A percentile compares a stretch with the other conserved stretches of the same genome.
phyloP scores from a whole-genome alignment of 2,329 filamentous ascomycete species.

The Hypoxylon sp. region DNA sequence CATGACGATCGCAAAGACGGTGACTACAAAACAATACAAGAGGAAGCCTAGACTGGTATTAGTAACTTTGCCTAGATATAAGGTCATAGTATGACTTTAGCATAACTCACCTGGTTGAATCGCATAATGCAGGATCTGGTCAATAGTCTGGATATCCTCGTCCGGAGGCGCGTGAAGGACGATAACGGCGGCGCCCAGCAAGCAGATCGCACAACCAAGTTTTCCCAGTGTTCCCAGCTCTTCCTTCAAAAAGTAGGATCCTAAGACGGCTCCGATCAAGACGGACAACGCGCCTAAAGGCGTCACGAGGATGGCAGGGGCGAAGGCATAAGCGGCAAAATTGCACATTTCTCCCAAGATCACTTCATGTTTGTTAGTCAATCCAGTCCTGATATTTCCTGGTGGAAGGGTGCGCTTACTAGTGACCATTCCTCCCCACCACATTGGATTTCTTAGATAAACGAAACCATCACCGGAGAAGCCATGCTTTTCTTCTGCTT shows the following conservation, averaged over 20 bases:
- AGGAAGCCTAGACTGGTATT: constrained; percentile 76
- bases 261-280: constrained; percentile 92
- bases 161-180: constrained; percentile 97
- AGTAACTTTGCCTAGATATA: constrained; percentile 27
- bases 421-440: constrained; percentile 95
- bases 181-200: constrained; percentile 96
- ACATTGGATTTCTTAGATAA: constrained; percentile 93
- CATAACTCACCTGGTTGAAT: constrained; percentile 81
- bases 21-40: constrained; percentile 83
- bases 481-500: constrained; percentile 89
- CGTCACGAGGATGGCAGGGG: constrained; percentile 97
- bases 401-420: constrained; percentile 66
- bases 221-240: constrained; percentile 91
- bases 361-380: constrained; percentile 66
- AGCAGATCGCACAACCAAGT: constrained; percentile 93
- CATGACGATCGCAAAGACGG: constrained; percentile 89
- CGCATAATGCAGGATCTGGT: constrained; percentile 90
- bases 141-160: constrained; percentile 88
- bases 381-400: constrained; percentile 1
- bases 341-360: constrained; percentile 94
- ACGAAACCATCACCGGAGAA: constrained; percentile 97
- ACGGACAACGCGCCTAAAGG: constrained; percentile 94
- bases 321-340: constrained; percentile 98
- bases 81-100: not conserved
- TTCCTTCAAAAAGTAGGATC: constrained; percentile 94